Percentiles rank a stretch among this genome's conserved stretches.
Conservation (phyloP, 75 land plant species). For the Isoetes taiwanensis region DNA sequence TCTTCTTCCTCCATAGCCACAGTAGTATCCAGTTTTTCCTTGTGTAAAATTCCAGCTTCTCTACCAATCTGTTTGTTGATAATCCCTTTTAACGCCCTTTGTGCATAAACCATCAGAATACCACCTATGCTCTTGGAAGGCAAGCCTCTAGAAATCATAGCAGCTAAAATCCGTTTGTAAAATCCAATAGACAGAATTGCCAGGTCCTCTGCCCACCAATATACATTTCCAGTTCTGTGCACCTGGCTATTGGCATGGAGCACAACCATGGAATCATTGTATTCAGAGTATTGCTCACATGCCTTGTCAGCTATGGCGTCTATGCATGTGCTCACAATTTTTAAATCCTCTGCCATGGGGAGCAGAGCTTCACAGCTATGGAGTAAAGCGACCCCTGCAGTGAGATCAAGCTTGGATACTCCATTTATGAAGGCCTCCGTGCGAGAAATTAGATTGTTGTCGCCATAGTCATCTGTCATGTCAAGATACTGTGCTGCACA, state of each 20-base stretch:
- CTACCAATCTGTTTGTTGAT: slow-evolving; percentile 18
- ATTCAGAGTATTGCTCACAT: slow-evolving; percentile 15
- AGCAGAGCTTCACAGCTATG: slow-evolving; percentile 58
- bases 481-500: slow-evolving; percentile 72
- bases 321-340: slow-evolving; percentile 48
- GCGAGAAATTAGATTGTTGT: slow-evolving; percentile 58
- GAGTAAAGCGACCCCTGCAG: slow-evolving; percentile 55
- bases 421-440: slow-evolving; percentile 55
- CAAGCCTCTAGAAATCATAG: slow-evolving; percentile 52
- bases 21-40: too few relatives aligned
- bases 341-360: slow-evolving; percentile 65
- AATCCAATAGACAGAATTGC: slow-evolving; percentile 36
- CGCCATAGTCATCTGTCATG: slow-evolving; percentile 61
- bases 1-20: too few relatives aligned
- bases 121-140: slow-evolving; percentile 31
- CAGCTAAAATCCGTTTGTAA: slow-evolving; percentile 37
- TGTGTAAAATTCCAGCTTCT: too few relatives aligned
- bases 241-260: slow-evolving; percentile 3
- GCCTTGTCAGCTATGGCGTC: slow-evolving; percentile 69
- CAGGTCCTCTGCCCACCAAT: slow-evolving; percentile 84
- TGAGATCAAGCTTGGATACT: slow-evolving; percentile 51
- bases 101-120: slow-evolving; percentile 53
- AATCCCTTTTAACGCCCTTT: slow-evolving; percentile 36
- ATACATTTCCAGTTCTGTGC: neutral
- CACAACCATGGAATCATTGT: slow-evolving; percentile 5